Base-by-base conservation (phyloP, 2,329 filamentous ascomycete genomes). In the Trichophaea hybrida region DNA sequence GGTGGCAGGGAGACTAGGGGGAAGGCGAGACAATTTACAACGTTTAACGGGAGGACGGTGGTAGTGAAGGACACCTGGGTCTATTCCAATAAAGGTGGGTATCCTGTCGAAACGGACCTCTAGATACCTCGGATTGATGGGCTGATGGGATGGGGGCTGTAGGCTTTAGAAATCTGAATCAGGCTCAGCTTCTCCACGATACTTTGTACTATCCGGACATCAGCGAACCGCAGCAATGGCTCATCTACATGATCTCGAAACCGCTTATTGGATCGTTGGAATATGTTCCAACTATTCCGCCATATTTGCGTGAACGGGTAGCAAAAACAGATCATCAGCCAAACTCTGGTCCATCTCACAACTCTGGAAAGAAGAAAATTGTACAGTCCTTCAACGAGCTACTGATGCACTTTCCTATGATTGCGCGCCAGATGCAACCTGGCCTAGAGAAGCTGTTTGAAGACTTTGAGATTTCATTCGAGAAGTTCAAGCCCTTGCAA, bases 1-100 rank as follows among this genome's bases (percentile, higher is more conserved):
- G 78, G 77, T 66, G 77, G 74, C 60, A 83, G 82, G 73, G 93
- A 98, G 74, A 85, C 82, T 71, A 84, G 89, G 72, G 86, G 86
- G 65, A 97, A 97, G 77, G 88, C 93, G 35, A 94, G 90, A 74
- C 89, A 95, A 70, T 94, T 93, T 70, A 85, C 85, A 12, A 98
- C 94, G 0, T 77, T 93, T 66, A 98, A 98, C 73, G 89, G 90
- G 38, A 82, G 88, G 69, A 96, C 87, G 52, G 84, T 98, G 61
- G 87, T 98, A 49, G 83, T 98, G 65, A 97, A 97, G 73, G 93
- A 98, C 73, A 82, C 85, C 32, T 85, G 85, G 67, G 80, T 97
- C 44, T 98, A 94, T 74, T 96, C 86, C 72, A 97, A 97, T 71
- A 98, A 98, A 78, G 93, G 90, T 88, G 73, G 54, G 74, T 69